Conservation (phyloP, 805 yeast genomes). For the Ogataea saltuana region DNA sequence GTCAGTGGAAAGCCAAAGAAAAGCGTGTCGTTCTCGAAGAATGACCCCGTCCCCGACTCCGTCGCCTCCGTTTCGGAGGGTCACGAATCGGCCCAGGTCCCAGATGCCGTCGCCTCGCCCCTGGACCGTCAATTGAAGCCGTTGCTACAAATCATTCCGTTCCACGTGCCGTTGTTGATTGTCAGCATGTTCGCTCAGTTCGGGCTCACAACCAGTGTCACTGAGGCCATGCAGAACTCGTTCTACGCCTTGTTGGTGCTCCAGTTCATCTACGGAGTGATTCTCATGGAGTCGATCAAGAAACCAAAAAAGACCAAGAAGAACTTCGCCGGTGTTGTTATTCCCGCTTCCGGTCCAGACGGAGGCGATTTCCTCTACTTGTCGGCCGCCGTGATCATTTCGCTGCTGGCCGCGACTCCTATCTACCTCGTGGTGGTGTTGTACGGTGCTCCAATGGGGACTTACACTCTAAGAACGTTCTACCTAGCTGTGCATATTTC, state of each 20-base stretch:
- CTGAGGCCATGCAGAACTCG: conserved; percentile 28
- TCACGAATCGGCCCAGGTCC: not conserved
- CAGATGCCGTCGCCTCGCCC: not conserved
- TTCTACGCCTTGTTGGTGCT: conserved; percentile 35
- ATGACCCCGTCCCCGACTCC: not conserved
- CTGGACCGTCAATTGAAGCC: conserved; percentile 3
- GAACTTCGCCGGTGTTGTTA: conserved; percentile 2
- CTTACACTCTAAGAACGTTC: conserved; percentile 54
- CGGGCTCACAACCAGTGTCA: conserved; percentile 33
- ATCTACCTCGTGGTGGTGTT: conserved; percentile 49
- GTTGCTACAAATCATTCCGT: conserved; percentile 30
- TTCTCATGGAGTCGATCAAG: conserved; percentile 37
- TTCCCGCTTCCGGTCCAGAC: conserved; percentile 9
- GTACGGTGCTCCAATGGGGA: conserved; percentile 79
- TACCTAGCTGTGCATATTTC: conserved; percentile 64
- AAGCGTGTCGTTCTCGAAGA: conserved; percentile 32
- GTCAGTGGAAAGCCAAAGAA: conserved; percentile 31
- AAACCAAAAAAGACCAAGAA: conserved; percentile 21
- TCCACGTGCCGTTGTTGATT: conserved; percentile 30
- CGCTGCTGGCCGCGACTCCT: conserved; percentile 40
- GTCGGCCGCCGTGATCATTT: conserved; percentile 33
- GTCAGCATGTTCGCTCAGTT: conserved; percentile 35
- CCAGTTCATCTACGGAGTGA: conserved; percentile 38
- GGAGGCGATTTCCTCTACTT: conserved; percentile 30
- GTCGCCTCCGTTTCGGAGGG: not conserved